A percentile compares a stretch with the other conserved stretches of the same genome.
These are phyloP conservation scores for Colletotrichum simmondsii DNA, from an alignment of 2,329 filamentous ascomycete species.

Conservation along the genomic window DNA sequence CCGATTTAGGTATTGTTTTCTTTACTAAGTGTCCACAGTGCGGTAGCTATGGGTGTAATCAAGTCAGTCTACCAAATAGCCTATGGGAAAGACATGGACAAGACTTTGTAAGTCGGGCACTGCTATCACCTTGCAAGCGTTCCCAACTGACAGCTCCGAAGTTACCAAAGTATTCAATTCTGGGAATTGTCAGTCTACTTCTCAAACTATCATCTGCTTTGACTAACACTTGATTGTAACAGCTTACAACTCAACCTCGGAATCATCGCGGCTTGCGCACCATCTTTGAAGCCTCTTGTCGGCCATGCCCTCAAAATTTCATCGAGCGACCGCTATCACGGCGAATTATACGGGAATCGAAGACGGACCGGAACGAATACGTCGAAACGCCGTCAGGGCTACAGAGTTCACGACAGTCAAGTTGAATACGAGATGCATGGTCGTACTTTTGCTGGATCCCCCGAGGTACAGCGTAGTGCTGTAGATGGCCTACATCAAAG, in stretches of 20 bases:
- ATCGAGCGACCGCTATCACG: slow-evolving; percentile 24
- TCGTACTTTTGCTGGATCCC: slow-evolving; percentile 8
- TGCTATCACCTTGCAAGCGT: not conserved
- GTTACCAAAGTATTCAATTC: slow-evolving; percentile 40
- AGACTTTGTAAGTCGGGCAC: slow-evolving; percentile 42
- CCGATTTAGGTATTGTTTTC: not conserved
- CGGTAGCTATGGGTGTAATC: slow-evolving; percentile 50
- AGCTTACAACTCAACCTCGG: slow-evolving; percentile 53
- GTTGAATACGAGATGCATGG: slow-evolving; percentile 15
- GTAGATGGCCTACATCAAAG: not conserved
- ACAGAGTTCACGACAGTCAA: slow-evolving; percentile 7
- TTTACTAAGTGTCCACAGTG: slow-evolving; percentile 37
- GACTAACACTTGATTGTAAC: slow-evolving; percentile 6
- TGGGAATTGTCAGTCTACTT: slow-evolving; percentile 45
- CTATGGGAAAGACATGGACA: slow-evolving; percentile 42
- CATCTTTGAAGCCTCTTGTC: slow-evolving; percentile 50
- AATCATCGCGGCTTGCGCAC: slow-evolving; percentile 51
- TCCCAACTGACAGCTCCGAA: not conserved
- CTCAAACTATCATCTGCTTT: not conserved
- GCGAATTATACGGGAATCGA: slow-evolving; percentile 9
- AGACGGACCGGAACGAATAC: slow-evolving; percentile 10
- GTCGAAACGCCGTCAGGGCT: slow-evolving; percentile 15
- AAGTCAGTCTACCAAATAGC: slow-evolving; percentile 49
- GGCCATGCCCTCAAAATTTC: slow-evolving; percentile 41
- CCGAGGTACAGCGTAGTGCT: not conserved